Evolutionary conservation across 192 early-diverging fungal genomes (phyloP), one percentile per base, ranked within the genome.

Genomic region (Linnemannia zychae): DNA sequence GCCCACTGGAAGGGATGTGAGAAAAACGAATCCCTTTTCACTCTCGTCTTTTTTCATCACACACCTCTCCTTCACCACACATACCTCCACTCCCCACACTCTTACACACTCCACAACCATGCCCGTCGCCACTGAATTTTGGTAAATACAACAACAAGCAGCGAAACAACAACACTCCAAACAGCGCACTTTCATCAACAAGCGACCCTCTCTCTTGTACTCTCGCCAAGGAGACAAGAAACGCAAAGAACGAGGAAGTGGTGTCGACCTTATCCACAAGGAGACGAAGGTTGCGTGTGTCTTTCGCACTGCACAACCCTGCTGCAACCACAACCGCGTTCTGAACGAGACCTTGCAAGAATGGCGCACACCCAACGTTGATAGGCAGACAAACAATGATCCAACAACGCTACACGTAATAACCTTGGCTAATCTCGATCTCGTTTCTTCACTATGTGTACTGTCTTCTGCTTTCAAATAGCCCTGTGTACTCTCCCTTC

Each of bases 401-500:
- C 24, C 46, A 65, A 74, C 46, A 73, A 9, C 24, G 28, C 57
- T 12, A 13, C 13, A 63, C 57, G 24, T 24, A 63, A 49, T 2
- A 33, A n/a, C 12, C n/a, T 63, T 63, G 28, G 12, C 20, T 20
- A 36, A 57, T 7, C 49, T 20, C 24, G 0, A 18, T n/a, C 71
- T 9, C 31, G 13, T 22, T 22, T n/a, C 12, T 67, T n/a, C 34
- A 6, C 40, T 44, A n/a, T 28, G 36, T 20, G 28, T 52, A 12
- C 49, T 34, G 24, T 49, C 33, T 24, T 37, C n/a, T 34, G 33
- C 16, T 57, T 22, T 7, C 22, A 46, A 4, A n/a, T 82, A 89
- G 98, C 92, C 98, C 98, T 44, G 94, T 94, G 49, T 99, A 96
- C 88, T 92, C 97, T 73, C 96, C 98, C 57, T 96, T 99, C 93